A percentile compares a stretch with the other conserved stretches of the same genome.
Conservation (phyloP, 2,329 filamentous ascomycete genomes). For the Calcarisporium arbuscula region DNA sequence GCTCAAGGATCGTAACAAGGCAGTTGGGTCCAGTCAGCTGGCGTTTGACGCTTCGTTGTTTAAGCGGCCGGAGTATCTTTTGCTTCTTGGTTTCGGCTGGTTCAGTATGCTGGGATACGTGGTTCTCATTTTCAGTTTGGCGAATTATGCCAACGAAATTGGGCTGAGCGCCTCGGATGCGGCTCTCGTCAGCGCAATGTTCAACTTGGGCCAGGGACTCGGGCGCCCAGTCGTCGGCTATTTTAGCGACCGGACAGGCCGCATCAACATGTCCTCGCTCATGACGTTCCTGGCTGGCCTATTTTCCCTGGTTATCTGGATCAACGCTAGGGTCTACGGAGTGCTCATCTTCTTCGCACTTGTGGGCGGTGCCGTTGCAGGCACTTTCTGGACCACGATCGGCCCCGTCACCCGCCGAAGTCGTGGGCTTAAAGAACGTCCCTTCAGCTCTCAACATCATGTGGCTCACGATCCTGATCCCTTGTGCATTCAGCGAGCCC, state of each 20-base stretch:
- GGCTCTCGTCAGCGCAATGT: slow-evolving; percentile 63
- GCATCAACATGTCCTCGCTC: slow-evolving; percentile 64
- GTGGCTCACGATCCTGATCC: slow-evolving; percentile 66
- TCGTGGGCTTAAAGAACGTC: slow-evolving; percentile 63
- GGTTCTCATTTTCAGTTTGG: slow-evolving; percentile 69
- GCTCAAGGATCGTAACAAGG: slow-evolving; percentile 65
- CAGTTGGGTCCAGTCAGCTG: slow-evolving; percentile 58
- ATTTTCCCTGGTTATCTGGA: slow-evolving; percentile 66
- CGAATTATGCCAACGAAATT: slow-evolving; percentile 64
- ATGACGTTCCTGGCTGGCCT: slow-evolving; percentile 60
- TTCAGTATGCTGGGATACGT: slow-evolving; percentile 70
- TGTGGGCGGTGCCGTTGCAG: slow-evolving; percentile 63
- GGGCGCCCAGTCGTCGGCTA: slow-evolving; percentile 68
- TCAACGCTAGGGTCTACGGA: slow-evolving; percentile 55
- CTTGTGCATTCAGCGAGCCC: slow-evolving; percentile 61
- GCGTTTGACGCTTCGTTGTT: slow-evolving; percentile 62
- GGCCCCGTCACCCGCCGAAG: slow-evolving; percentile 66
- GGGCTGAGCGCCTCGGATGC: slow-evolving; percentile 63
- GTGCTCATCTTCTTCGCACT: slow-evolving; percentile 67
- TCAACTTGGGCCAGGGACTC: slow-evolving; percentile 62
- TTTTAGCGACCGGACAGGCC: slow-evolving; percentile 62
- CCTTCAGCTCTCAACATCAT: slow-evolving; percentile 62
- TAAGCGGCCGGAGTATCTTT: slow-evolving; percentile 52
- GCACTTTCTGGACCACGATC: slow-evolving; percentile 65
- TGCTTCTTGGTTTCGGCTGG: slow-evolving; percentile 62